Evolutionary conservation across 345 rosid species (phyloP), one percentile per base, ranked within the genome.

Genomic region (Crucihimalaya himalaica): DNA sequence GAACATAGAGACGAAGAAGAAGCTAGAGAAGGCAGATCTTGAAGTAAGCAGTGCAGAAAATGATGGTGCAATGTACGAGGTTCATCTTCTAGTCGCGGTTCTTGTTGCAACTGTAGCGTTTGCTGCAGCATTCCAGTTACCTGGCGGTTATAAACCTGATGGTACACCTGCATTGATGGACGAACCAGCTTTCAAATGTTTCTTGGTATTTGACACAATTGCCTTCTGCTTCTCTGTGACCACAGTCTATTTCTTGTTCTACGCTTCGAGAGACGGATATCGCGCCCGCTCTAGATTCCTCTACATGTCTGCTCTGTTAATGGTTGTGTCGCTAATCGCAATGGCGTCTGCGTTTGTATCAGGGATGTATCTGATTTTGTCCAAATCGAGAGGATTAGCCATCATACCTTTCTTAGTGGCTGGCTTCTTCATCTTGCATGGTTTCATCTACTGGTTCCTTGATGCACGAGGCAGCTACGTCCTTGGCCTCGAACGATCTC

Each of bases 151-250:
- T 21, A 68, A 69, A 68, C 35, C 29, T 0, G 70, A 68, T 5
- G 79, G 74, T 4, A 76, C 80, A 35, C 70, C 80, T 43, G 48
- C 13, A 12, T 1, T 76, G 57, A 28, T 70, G 69, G 74, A 63
- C 13, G 4, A 70, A 63, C 1, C 57, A 34, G 75, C 63, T 69
- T 75, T 75, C 61, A 74, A 48, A 67, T 66, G 63, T 52, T 69
- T 71, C 62, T 21, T 71, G 67, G 46, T 72, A 37, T 78, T 78
- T 5, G 54, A 78, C 27, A 37, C 73, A n/a, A 45, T 72, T 10
- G 81, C 81, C 23, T 78, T 72, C 32, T 31, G 71, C 57, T 78
- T 78, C 58, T 78, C 80, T 32, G 20, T 69, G 8, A 3, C 74
- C 21, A 52, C 63, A 8, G 79, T 75, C 21, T 51, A 37, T 18